Percentiles rank a stretch among this genome's conserved stretches.
Evolutionary conservation across 1,284 basidiomycete genomes (phyloP).

Genomic region (Neonothopanus nambi): DNA sequence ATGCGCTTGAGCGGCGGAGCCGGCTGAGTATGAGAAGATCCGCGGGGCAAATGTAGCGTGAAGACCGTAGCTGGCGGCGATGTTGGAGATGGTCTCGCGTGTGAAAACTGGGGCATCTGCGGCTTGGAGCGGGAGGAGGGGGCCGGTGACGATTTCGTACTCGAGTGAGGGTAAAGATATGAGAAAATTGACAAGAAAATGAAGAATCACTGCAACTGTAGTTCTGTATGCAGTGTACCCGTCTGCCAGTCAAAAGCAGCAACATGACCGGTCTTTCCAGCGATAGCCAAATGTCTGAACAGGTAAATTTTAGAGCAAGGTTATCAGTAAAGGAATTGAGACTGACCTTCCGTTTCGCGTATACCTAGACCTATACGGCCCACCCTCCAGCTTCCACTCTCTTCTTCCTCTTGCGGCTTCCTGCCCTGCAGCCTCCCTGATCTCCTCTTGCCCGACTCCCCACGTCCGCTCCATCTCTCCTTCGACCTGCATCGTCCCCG

Average conservation of each 20-base stretch:
- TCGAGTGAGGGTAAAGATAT: constrained; percentile 13
- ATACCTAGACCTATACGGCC: constrained; percentile 82
- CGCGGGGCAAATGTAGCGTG: constrained; percentile 67
- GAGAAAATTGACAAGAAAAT: neutral
- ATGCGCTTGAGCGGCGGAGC: constrained; percentile 61
- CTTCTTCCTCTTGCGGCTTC: constrained; percentile 76
- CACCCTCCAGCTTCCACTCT: constrained; percentile 86
- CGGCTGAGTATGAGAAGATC: constrained; percentile 47
- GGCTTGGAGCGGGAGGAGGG: constrained; percentile 62
- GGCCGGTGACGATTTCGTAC: constrained; percentile 54
- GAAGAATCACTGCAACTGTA: constrained; percentile 66
- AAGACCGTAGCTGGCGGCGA: constrained; percentile 61
- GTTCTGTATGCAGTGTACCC: constrained; percentile 83
- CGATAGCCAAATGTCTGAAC: constrained; percentile 71
- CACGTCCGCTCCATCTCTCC: constrained; percentile 86
- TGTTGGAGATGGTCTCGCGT: constrained; percentile 65
- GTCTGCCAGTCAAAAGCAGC: constrained; percentile 96
- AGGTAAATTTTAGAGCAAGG: constrained; percentile 35
- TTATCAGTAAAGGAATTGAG: constrained; percentile 19
- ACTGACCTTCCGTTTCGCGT: constrained; percentile 86
- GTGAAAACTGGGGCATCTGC: constrained; percentile 68
- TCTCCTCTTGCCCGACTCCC: constrained; percentile 83
- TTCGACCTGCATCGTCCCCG: constrained; percentile 72
- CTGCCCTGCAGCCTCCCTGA: constrained; percentile 67
- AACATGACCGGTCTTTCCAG: constrained; percentile 84